phyloP scores from a whole-genome alignment of 768 basidiomycete genomes.

The Trametopsis cervina region DNA sequence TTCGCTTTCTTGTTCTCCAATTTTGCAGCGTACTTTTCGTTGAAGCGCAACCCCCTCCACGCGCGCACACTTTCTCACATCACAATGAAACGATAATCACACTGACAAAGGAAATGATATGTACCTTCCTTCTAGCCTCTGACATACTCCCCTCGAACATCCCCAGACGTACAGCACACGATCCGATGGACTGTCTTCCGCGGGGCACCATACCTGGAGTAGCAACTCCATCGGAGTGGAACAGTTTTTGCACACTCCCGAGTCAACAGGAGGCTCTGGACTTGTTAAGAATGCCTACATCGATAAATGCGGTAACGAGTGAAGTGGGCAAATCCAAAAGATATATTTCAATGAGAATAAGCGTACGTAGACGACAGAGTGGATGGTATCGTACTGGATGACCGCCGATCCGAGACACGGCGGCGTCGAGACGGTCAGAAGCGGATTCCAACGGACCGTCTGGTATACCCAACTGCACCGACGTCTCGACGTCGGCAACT shows the following conservation, averaged over 20 bases:
- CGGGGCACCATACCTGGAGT: slow-evolving; percentile 86
- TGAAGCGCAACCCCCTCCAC: slow-evolving; percentile 70
- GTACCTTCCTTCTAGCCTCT: slow-evolving; percentile 73
- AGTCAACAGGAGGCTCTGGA: slow-evolving; percentile 51
- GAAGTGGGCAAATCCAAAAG: slow-evolving; percentile 5
- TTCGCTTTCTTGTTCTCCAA: slow-evolving; percentile 48
- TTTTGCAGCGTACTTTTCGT: slow-evolving; percentile 69
- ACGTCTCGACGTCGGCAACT: slow-evolving; percentile 59
- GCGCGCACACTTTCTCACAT: slow-evolving; percentile 29
- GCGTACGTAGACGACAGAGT: slow-evolving; percentile 38
- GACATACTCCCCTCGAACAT: slow-evolving; percentile 64
- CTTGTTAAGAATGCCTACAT: slow-evolving; percentile 67
- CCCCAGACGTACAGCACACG: slow-evolving; percentile 84
- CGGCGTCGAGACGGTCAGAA: slow-evolving; percentile 62
- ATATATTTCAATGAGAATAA: slow-evolving; percentile 34
- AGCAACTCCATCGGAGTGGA: slow-evolving; percentile 71
- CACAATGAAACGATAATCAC: neutral
- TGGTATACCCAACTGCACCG: slow-evolving; percentile 73
- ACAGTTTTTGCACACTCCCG: slow-evolving; percentile 69
- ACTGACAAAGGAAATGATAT: slow-evolving; percentile 23
- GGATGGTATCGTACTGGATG: slow-evolving; percentile 71
- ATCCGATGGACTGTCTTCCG: slow-evolving; percentile 80
- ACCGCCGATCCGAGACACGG: slow-evolving; percentile 87
- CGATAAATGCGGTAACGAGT: neutral
- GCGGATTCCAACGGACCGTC: slow-evolving; percentile 59